Evolutionary conservation across 148 eudicot species (phyloP).

Genomic region (Salicornia ramosissima): DNA sequence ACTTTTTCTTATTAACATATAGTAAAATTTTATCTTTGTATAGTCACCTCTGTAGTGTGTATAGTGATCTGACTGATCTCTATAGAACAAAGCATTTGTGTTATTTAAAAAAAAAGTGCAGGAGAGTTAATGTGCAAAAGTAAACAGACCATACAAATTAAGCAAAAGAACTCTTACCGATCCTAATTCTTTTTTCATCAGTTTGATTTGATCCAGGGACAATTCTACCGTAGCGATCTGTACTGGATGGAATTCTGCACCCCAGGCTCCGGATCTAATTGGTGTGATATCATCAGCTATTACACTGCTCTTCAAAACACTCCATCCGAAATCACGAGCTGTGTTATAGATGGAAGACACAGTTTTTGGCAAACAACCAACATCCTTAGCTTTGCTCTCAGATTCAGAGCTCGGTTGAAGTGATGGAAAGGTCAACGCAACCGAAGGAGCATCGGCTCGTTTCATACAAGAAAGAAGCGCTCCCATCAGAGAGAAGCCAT

Average conservation of each 20-base stretch:
- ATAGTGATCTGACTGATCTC: too few species aligned
- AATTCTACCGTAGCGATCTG: conserved; percentile 42
- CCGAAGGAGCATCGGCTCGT: conserved; percentile 61
- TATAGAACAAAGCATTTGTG: too few species aligned
- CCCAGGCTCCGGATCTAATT: conserved; percentile 45
- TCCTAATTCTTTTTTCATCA: conserved; percentile 48
- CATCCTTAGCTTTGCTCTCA: not conserved
- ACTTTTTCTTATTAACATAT: too few species aligned
- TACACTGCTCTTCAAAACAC: conserved; percentile 52
- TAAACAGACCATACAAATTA: not conserved
- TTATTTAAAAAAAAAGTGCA: too few species aligned
- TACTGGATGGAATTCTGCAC: conserved; percentile 54
- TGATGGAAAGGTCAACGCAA: conserved; percentile 62
- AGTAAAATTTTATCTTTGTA: not conserved
- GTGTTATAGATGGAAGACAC: conserved; percentile 40
- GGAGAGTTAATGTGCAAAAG: not conserved
- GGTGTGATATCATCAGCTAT: conserved; percentile 54
- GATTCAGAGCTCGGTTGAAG: conserved; percentile 18
- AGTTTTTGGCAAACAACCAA: conserved; percentile 24
- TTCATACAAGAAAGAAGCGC: conserved; percentile 81
- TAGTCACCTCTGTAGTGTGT: too few species aligned
- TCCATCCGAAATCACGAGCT: conserved; percentile 55
- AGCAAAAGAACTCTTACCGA: conserved; percentile 39
- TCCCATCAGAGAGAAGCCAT: conserved; percentile 85
- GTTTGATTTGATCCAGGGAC: conserved; percentile 48